Evolutionary conservation across 108 stramenopile genomes (phyloP).

Genomic region (Pseudonitzschia multiseries): DNA sequence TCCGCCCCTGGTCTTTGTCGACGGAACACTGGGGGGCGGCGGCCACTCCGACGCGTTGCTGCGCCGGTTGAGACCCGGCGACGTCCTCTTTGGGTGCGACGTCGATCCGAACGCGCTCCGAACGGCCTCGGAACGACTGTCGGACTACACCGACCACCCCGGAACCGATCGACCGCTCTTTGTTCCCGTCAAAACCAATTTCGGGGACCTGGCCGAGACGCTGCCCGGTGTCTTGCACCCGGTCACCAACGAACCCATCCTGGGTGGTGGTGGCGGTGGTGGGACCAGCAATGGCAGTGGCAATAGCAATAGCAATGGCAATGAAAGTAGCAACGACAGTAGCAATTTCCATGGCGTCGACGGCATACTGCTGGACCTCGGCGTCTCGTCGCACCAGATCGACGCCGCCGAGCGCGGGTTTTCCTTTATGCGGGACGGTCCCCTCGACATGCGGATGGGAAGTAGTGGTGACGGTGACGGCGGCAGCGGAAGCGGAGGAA

Average conservation of each 20-base stretch:
- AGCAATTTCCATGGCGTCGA: constrained; percentile 53
- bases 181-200: constrained; percentile 65
- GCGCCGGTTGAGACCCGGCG: constrained; percentile 54
- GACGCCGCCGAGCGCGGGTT: constrained; percentile 89
- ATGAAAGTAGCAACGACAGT: too few species aligned
- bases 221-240: constrained; percentile 48
- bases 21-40: constrained; percentile 88
- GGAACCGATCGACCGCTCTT: constrained; percentile 43
- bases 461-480: not conserved
- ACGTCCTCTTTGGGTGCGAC: constrained; percentile 84
- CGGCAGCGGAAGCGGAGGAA: not conserved
- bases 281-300: not conserved
- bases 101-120: constrained; percentile 69
- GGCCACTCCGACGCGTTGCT: constrained; percentile 81
- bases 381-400: constrained; percentile 93
- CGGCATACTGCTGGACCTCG: constrained; percentile 93
- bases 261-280: not conserved
- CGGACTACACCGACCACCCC: constrained; percentile 51
- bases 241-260: constrained; percentile 34
- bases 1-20: constrained; percentile 66
- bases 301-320: not conserved
- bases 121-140: constrained; percentile 66
- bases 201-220: constrained; percentile 49
- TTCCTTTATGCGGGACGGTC: constrained; percentile 89
- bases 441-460: constrained; percentile 96